These are phyloP conservation scores for Phytophthora sp. DNA, from an alignment of 352 stramenopile genomes.

Conservation along the genomic window DNA sequence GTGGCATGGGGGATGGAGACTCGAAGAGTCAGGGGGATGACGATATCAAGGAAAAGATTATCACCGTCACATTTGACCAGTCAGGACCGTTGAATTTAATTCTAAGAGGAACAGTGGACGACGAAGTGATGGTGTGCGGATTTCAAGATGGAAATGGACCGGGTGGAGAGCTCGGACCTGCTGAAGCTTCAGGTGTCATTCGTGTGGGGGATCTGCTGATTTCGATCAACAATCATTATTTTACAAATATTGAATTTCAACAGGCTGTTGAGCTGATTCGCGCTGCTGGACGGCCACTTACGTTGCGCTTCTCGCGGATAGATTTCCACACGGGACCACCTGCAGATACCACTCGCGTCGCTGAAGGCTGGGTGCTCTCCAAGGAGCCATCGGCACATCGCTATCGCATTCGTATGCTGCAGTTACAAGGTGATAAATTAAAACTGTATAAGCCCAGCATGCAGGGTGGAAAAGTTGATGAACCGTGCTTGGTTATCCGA, in stretches of 20 bases:
- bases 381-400: slow-evolving; percentile 80
- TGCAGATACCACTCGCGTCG: slow-evolving; percentile 53
- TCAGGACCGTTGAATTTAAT: slow-evolving; percentile 72
- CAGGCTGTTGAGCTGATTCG: slow-evolving; percentile 81
- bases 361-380: slow-evolving; percentile 85
- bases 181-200: slow-evolving; percentile 79
- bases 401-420: slow-evolving; percentile 85
- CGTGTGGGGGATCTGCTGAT: slow-evolving; percentile 84
- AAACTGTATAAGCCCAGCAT: slow-evolving; percentile 88
- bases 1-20: slow-evolving; percentile 44
- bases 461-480: slow-evolving; percentile 71
- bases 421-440: slow-evolving; percentile 79
- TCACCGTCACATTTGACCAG: slow-evolving; percentile 89
- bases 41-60: slow-evolving; percentile 88
- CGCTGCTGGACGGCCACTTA: slow-evolving; percentile 70
- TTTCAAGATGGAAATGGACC: slow-evolving; percentile 56
- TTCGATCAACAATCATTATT: slow-evolving; percentile 88
- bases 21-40: slow-evolving; percentile 63
- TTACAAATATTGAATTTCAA: slow-evolving; percentile 87
- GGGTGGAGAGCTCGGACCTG: slow-evolving; percentile 47
- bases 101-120: slow-evolving; percentile 83
- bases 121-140: slow-evolving; percentile 89
- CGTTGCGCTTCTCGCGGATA: slow-evolving; percentile 82
- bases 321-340: slow-evolving; percentile 47
- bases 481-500: slow-evolving; percentile 71